Percentiles rank a stretch among this genome's conserved stretches.
Evolutionary conservation across 192 early-diverging fungal species (phyloP).

Genomic region (Entrophospora sp.): DNA sequence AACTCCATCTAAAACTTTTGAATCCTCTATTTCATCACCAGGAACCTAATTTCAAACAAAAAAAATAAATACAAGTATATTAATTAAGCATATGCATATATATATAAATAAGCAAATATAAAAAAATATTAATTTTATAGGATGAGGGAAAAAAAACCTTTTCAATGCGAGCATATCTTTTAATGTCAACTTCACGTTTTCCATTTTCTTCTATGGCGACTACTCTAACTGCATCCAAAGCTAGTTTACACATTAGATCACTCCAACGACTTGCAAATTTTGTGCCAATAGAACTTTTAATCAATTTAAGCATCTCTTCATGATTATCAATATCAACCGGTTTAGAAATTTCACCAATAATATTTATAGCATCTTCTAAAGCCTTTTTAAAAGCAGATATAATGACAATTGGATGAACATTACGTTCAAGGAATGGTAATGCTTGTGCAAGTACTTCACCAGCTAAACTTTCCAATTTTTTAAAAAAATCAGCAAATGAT

Average conservation of each 20-base stretch:
- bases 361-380: constrained; percentile 80
- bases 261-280: constrained; percentile 95
- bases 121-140: too few relatives aligned
- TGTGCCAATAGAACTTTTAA: constrained; percentile 92
- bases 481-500: not conserved
- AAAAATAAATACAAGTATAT: not conserved
- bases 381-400: constrained; percentile 89
- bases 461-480: constrained; percentile 39
- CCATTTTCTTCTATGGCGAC: constrained; percentile 66
- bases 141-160: constrained; percentile 63
- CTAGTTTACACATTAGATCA: constrained; percentile 95
- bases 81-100: not conserved
- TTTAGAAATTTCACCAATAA: constrained; percentile 77
- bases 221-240: constrained; percentile 90
- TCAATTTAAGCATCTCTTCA: constrained; percentile 83
- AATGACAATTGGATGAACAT: constrained; percentile 97
- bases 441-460: constrained; percentile 92
- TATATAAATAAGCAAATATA: too few relatives aligned
- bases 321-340: constrained; percentile 77
- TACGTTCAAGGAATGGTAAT: constrained; percentile 88
- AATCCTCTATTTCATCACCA: constrained; percentile 96
- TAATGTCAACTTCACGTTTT: constrained; percentile 92
- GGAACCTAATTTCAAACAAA: constrained; percentile 68
- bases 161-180: constrained; percentile 95
- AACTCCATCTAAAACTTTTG: constrained; percentile 88